Base-by-base conservation (phyloP, 805 yeast species). In the Candida stauntonica region DNA sequence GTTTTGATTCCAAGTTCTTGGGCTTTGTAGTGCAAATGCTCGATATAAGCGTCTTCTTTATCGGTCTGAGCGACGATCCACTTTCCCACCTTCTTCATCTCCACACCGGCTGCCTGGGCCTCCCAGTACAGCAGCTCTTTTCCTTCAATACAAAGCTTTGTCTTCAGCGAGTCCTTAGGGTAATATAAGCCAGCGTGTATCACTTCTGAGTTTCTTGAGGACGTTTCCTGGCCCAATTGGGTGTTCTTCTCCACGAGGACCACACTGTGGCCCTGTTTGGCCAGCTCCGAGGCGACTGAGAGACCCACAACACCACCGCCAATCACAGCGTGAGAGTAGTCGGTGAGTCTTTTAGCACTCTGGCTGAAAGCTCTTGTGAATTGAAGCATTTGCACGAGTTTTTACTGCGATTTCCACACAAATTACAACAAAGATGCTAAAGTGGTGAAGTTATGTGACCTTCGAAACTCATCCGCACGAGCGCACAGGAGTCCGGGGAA, bases 131-230 rank as follows among this genome's bases (percentile, higher is more conserved):
- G 67, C 58, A 79, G 60, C 12, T 76, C 60, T 50, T 84, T 87
- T 0, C 97, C 97, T 27, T 72, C 69, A 24, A 88, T 66, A 52
- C 96, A 89, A 20, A 88, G 61, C 47, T 67, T 61, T 0, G 86
- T 76, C 54, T 86, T 82, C 38, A 89, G 64, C 3, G 83, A 71
- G 41, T 75, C 73, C 8, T 66, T 62, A 0, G 95, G 94, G 52
- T 85, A 83, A 57, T 89, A 89, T 6, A 88, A 52, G 0, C 96
- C 96, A 0, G 95, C 95, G 61, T 88, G 97, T 17, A 88, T 81
- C 18, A 89, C 97, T 54, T 89, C 97, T 2, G 95, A 84, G 64
- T 88, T 88, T 36, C 96, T 67, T n/a, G 91, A 73, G 5, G 94
- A 81, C 0, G 95, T 86, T 51, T 88, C 96, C 48, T 74, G 72